Conservation (phyloP, 106 monocot genomes). For the Phalaenopsis equestris region DNA sequence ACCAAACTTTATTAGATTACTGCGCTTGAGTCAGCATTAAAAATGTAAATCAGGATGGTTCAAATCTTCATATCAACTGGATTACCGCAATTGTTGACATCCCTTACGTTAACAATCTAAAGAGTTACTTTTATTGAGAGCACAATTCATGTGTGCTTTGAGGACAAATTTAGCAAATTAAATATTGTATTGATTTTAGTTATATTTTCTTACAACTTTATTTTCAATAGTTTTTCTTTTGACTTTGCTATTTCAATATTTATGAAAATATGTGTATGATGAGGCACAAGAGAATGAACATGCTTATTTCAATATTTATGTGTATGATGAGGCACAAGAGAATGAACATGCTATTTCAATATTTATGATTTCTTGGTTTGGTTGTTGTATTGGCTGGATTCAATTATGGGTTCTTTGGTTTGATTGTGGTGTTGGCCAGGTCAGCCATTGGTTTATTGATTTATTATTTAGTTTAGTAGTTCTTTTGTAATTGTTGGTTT, state of each 20-base stretch:
- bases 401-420: background rate
- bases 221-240: background rate
- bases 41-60: background rate
- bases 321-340: background rate
- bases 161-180: background rate
- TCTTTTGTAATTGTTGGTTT: background rate
- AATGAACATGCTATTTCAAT: too few species aligned
- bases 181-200: background rate
- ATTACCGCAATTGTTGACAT: background rate
- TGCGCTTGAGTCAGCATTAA: background rate
- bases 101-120: background rate
- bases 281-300: too few species aligned
- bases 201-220: background rate
- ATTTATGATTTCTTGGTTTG: background rate
- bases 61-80: background rate
- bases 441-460: too few species aligned
- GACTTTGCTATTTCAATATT: too few species aligned
- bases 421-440: too few species aligned
- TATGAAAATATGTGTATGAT: background rate
- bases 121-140: background rate
- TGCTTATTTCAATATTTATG: background rate
- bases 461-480: background rate
- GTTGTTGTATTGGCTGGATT: background rate
- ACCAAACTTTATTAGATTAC: background rate
- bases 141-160: background rate